Evolutionary conservation across 2,329 filamentous ascomycete species (phyloP).

Genomic region (Dactylellina leptospora): DNA sequence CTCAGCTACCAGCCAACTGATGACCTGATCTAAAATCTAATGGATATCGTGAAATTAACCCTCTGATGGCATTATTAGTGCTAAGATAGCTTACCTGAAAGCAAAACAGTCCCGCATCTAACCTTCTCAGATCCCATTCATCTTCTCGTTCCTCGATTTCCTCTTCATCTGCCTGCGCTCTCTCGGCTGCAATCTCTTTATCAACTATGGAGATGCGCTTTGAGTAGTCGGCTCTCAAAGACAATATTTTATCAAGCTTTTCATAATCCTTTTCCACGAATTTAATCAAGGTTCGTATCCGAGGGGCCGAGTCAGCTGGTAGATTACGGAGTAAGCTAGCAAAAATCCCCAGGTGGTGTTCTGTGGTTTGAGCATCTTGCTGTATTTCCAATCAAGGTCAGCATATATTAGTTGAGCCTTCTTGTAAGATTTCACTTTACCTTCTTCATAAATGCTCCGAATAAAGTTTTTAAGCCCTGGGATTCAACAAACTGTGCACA

Average conservation of each 20-base stretch:
- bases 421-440: too few relatives aligned
- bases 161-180: conserved; percentile 66
- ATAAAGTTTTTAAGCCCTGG: conserved; percentile 83
- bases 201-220: conserved; percentile 71
- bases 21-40: conserved; percentile 76
- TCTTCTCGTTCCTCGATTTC: conserved; percentile 66
- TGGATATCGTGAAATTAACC: conserved; percentile 15
- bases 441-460: conserved; percentile 87
- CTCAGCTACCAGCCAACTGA: conserved; percentile 92
- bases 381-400: too few relatives aligned
- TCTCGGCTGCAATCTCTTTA: conserved; percentile 69
- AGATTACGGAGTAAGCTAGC: conserved; percentile 80
- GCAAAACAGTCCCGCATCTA: conserved; percentile 85
- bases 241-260: conserved; percentile 78
- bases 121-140: conserved; percentile 76
- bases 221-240: conserved; percentile 75
- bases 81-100: conserved; percentile 67
- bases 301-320: conserved; percentile 77
- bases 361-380: conserved; percentile 72
- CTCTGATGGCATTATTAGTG: not conserved
- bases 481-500: conserved; percentile 82
- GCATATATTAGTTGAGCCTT: too few relatives aligned
- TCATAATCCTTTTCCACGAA: conserved; percentile 95
- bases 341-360: conserved; percentile 87
- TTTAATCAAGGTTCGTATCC: conserved; percentile 88